Conservation (phyloP, 177 flowering plant species). For the Vitis hybrid region DNA sequence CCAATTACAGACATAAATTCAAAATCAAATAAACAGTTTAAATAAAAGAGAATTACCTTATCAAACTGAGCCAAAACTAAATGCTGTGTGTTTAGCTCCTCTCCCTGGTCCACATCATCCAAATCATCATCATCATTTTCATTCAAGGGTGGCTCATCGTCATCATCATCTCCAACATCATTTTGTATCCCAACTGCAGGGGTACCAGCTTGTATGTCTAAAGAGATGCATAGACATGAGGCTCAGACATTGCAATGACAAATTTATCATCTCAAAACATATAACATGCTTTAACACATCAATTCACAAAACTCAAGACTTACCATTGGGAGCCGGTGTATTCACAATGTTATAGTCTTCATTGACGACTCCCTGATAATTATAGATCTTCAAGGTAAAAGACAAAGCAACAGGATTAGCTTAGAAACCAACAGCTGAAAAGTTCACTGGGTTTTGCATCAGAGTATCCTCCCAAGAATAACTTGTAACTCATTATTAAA, state of each 20-base stretch:
- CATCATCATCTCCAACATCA: slow-evolving; percentile 68
- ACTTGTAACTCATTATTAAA: no score
- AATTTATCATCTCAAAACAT: neutral
- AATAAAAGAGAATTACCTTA: slow-evolving; percentile 46
- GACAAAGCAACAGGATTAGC: neutral
- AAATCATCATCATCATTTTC: slow-evolving; percentile 89
- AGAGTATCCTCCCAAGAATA: no score
- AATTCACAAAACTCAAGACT: slow-evolving; percentile 6
- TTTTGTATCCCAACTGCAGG: slow-evolving; percentile 51
- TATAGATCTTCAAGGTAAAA: slow-evolving; percentile 56
- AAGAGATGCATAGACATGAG: neutral
- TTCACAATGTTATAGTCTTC: slow-evolving; percentile 85
- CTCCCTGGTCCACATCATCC: slow-evolving; percentile 84
- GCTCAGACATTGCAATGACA: neutral
- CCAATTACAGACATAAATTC: neutral
- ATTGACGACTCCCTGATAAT: slow-evolving; percentile 76
- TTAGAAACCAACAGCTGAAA: neutral
- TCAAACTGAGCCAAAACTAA: slow-evolving; percentile 95
- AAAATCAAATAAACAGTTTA: neutral
- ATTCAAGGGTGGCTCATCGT: slow-evolving; percentile 84
- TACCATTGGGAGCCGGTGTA: slow-evolving; percentile 83
- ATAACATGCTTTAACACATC: neutral
- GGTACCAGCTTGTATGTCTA: slow-evolving; percentile 66
- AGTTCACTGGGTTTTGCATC: neutral
- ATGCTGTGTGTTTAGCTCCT: slow-evolving; percentile 79